Evolutionary conservation across 2,329 filamentous ascomycete species (phyloP).

Genomic region (Microdochium nivale): DNA sequence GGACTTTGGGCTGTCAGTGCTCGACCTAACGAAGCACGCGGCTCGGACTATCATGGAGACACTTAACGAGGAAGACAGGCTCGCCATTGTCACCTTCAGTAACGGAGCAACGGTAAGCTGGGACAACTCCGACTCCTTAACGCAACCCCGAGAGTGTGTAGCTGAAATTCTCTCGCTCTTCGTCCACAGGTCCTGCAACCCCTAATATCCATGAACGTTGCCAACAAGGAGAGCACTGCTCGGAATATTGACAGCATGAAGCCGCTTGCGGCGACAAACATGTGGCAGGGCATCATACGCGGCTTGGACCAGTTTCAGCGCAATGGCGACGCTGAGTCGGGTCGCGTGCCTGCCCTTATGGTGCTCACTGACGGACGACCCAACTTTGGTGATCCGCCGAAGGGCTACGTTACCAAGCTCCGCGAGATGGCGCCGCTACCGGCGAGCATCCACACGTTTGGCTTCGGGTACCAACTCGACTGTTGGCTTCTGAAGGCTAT

Average conservation of each 20-base stretch:
- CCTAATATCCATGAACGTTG: conserved; percentile 36
- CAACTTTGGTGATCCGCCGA: conserved; percentile 35
- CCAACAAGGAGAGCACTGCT: conserved; percentile 33
- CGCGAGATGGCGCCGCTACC: conserved; percentile 28
- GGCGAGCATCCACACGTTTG: conserved; percentile 43
- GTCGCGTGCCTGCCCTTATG: conserved; percentile 40
- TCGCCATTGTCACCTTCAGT: conserved; percentile 50
- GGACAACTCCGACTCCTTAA: background rate
- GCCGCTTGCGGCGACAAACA: conserved; percentile 35
- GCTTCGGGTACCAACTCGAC: conserved; percentile 39
- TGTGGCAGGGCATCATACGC: conserved; percentile 48
- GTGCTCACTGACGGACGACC: conserved; percentile 47
- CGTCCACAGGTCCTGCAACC: conserved; percentile 27
- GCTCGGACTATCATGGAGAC: conserved; percentile 49
- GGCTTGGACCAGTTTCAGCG: conserved; percentile 39
- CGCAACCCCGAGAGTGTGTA: background rate
- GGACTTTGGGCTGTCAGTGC: conserved; percentile 39
- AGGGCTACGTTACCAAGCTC: conserved; percentile 48
- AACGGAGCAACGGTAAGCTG: conserved; percentile 22
- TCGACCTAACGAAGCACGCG: conserved; percentile 54
- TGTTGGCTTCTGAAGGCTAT: conserved; percentile 52
- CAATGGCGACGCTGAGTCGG: conserved; percentile 15
- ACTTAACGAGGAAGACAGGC: conserved; percentile 41
- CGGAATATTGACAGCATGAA: conserved; percentile 32
- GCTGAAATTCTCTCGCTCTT: background rate